These are phyloP conservation scores for Thermothelomyces thermophilus DNA, from an alignment of 2,329 filamentous ascomycete species.

Conservation along the genomic window DNA sequence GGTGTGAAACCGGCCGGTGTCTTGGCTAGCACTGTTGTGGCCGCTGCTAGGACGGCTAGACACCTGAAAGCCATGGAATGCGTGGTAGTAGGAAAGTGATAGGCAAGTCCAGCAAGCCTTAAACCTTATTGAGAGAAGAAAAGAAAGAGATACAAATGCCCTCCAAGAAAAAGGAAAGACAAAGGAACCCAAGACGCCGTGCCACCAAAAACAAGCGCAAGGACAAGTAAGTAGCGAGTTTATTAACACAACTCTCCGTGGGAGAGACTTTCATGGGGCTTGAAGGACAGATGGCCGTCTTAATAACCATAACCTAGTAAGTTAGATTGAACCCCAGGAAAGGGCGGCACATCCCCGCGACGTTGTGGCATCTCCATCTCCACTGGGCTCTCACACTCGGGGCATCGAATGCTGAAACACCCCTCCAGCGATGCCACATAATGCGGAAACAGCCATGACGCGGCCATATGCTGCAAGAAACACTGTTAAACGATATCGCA, in stretches of 20 bases:
- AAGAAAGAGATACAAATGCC: background rate
- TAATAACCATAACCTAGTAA: no score
- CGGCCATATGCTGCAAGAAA: background rate
- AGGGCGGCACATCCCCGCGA: no score
- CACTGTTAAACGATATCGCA: no score
- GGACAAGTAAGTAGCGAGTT: no score
- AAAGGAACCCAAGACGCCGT: no score
- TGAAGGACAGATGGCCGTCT: no score
- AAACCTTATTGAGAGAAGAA: background rate
- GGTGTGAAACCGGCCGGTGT: constrained; percentile 39
- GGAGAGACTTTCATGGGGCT: no score
- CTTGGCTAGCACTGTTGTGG: constrained; percentile 32
- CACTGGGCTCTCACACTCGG: constrained; percentile 3
- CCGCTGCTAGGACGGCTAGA: constrained; percentile 29
- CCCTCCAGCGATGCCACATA: constrained; percentile 1
- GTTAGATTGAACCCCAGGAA: no score
- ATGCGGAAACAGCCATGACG: constrained; percentile 1
- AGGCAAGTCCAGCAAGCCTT: constrained; percentile 7
- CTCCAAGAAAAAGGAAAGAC: no score
- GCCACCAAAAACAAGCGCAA: no score
- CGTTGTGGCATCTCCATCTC: constrained; percentile 1
- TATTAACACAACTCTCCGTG: no score
- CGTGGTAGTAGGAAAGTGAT: background rate
- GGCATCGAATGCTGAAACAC: constrained; percentile 13
- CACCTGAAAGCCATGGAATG: constrained; percentile 29